Conservation (phyloP, 805 yeast genomes). For the Suhomyces kilbournensis region DNA sequence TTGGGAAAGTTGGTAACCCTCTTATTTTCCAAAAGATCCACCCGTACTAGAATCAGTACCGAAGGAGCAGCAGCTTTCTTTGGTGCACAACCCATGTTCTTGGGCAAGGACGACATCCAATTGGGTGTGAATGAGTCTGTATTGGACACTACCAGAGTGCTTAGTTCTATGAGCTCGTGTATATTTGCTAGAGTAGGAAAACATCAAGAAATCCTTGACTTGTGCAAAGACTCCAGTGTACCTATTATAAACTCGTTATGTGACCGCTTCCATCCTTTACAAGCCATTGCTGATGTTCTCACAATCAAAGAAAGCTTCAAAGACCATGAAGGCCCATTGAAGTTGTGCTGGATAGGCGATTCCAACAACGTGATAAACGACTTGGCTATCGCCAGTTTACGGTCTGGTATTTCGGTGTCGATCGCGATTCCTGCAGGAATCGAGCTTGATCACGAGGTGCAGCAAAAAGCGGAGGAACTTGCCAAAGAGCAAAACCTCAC, state of each 20-base stretch:
- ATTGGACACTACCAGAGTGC: constrained; percentile 83
- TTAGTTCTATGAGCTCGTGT: constrained; percentile 95
- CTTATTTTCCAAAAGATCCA: constrained; percentile 86
- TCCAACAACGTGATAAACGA: constrained; percentile 95
- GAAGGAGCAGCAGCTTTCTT: constrained; percentile 93
- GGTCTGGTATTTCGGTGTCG: constrained; percentile 76
- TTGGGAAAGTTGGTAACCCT: constrained; percentile 81
- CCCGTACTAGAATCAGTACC: constrained; percentile 89
- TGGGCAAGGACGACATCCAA: constrained; percentile 96
- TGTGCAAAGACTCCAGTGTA: constrained; percentile 75
- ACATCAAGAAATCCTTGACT: constrained; percentile 76
- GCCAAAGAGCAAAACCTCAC: constrained; percentile 41
- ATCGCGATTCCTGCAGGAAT: constrained; percentile 82
- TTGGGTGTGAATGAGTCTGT: constrained; percentile 91
- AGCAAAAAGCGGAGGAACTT: constrained; percentile 50
- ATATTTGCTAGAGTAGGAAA: constrained; percentile 92
- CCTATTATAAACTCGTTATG: constrained; percentile 94
- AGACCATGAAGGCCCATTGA: constrained; percentile 50
- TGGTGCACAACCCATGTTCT: constrained; percentile 95
- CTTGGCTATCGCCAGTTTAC: constrained; percentile 81
- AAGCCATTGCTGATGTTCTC: constrained; percentile 86
- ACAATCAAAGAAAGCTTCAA: constrained; percentile 82
- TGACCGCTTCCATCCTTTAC: constrained; percentile 91
- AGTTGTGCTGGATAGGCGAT: constrained; percentile 95
- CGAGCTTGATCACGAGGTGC: constrained; percentile 56